These are phyloP conservation scores for Pisolithus tinctorius DNA, from an alignment of 768 basidiomycete species.

Conservation along the genomic window DNA sequence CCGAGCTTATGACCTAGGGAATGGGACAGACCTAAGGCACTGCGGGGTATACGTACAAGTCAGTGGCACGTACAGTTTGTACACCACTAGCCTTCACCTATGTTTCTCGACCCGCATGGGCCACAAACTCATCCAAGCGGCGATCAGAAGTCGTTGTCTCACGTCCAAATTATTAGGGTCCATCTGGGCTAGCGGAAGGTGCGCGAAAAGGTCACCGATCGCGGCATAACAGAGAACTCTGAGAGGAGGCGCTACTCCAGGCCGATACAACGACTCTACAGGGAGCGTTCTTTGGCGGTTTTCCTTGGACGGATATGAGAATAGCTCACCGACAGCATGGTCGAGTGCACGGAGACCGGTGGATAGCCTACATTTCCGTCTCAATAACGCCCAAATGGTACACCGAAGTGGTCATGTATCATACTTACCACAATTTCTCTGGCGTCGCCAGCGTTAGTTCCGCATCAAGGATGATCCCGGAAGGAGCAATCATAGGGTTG, in stretches of 20 bases:
- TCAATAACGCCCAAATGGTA: conserved; percentile 6
- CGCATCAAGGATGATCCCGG: conserved; percentile 72
- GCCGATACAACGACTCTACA: conserved; percentile 53
- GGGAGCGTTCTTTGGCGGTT: background rate
- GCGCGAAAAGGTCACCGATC: conserved; percentile 65
- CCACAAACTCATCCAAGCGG: conserved; percentile 80
- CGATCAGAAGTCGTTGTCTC: conserved; percentile 65
- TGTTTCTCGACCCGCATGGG: conserved; percentile 52
- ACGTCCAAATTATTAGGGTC: conserved; percentile 48
- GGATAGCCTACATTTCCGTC: conserved; percentile 48
- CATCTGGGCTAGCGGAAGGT: conserved; percentile 58
- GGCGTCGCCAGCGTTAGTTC: conserved; percentile 69
- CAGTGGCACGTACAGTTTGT: background rate
- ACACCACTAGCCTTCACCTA: conserved; percentile 29
- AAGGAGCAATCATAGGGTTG: conserved; percentile 54
- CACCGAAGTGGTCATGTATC: background rate
- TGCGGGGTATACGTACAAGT: conserved; percentile 17
- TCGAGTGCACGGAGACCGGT: conserved; percentile 76
- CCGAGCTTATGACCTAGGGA: conserved; percentile 69
- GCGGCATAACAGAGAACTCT: conserved; percentile 63
- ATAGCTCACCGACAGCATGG: conserved; percentile 60
- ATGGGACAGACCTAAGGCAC: conserved; percentile 70
- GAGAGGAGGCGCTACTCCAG: conserved; percentile 46
- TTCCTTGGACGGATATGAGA: background rate
- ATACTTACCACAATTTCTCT: conserved; percentile 58